A percentile compares a stretch with the other conserved stretches of the same genome.
phyloP scores from a whole-genome alignment of 345 rosid genomes.

The Abelmoschus esculentus region DNA sequence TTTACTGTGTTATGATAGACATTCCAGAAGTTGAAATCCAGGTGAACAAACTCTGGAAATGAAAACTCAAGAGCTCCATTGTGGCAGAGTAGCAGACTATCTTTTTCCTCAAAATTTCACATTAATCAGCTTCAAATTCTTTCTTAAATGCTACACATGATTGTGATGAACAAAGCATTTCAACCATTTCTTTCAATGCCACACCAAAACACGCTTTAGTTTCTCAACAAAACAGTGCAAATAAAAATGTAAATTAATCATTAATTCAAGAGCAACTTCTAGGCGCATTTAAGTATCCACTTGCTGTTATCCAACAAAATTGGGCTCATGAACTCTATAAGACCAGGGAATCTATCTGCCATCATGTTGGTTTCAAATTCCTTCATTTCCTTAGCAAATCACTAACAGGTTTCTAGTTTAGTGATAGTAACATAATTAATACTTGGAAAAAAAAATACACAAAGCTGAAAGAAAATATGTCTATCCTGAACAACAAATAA shows the following conservation, averaged over 20 bases:
- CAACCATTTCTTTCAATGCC: neutral
- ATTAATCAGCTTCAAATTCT: neutral
- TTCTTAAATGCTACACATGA: neutral
- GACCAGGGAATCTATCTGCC: neutral
- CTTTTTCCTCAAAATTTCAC: neutral
- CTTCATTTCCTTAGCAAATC: neutral
- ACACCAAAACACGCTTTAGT: neutral
- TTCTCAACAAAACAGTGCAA: neutral
- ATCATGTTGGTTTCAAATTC: neutral
- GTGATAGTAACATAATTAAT: neutral
- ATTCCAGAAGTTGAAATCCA: neutral
- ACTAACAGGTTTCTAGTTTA: neutral
- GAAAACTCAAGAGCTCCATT: neutral
- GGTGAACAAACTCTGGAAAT: neutral
- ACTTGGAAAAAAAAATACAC: neutral
- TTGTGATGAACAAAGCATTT: neutral
- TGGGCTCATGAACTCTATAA: neutral
- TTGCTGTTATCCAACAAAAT: neutral
- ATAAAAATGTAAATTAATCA: neutral
- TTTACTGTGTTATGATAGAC: neutral
- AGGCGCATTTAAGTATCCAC: neutral
- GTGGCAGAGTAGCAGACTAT: neutral
- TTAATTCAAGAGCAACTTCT: neutral
- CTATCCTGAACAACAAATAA: neutral
- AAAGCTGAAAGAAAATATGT: neutral